phyloP scores from a whole-genome alignment of 169 alveolate genomes.

The Theileria parva region DNA sequence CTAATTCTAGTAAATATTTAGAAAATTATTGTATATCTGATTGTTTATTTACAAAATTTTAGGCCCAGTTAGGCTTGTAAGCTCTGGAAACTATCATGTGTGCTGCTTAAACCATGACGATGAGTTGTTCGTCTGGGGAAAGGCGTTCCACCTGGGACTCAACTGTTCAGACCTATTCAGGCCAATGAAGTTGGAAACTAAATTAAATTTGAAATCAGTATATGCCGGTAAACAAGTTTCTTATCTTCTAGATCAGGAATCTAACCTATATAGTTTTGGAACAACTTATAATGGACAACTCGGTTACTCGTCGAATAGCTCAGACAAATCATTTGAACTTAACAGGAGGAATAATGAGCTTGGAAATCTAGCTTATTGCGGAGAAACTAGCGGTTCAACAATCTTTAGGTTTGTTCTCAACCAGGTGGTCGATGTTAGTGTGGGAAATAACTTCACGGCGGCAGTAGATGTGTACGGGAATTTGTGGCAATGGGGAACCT shows the following conservation, averaged over 20 bases:
- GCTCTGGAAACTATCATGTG: constrained; percentile 43
- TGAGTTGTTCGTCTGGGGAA: constrained; percentile 58
- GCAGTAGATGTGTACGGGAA: constrained; percentile 28
- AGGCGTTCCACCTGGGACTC: constrained; percentile 36
- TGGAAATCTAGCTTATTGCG: not conserved
- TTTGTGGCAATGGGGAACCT: constrained; percentile 52
- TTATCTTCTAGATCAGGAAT: constrained; percentile 42
- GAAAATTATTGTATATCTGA: not conserved
- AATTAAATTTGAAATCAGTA: constrained; percentile 5
- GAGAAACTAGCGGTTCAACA: not conserved
- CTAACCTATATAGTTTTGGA: constrained; percentile 45
- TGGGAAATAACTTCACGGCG: constrained; percentile 53
- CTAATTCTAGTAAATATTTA: not conserved
- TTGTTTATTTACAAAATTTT: constrained; percentile 6
- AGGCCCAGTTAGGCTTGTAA: constrained; percentile 22
- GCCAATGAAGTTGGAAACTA: constrained; percentile 17
- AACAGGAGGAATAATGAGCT: not conserved
- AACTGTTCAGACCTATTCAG: not conserved
- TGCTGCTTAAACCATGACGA: constrained; percentile 34
- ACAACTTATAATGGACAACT: constrained; percentile 54
- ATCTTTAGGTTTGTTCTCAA: not conserved
- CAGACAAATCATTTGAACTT: not conserved
- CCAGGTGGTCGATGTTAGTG: constrained; percentile 12
- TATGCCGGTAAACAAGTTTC: constrained; percentile 46
- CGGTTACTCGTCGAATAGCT: constrained; percentile 21